Evolutionary conservation across 2,329 filamentous ascomycete species (phyloP).

Genomic region (Sclerotinia trifoliorum): DNA sequence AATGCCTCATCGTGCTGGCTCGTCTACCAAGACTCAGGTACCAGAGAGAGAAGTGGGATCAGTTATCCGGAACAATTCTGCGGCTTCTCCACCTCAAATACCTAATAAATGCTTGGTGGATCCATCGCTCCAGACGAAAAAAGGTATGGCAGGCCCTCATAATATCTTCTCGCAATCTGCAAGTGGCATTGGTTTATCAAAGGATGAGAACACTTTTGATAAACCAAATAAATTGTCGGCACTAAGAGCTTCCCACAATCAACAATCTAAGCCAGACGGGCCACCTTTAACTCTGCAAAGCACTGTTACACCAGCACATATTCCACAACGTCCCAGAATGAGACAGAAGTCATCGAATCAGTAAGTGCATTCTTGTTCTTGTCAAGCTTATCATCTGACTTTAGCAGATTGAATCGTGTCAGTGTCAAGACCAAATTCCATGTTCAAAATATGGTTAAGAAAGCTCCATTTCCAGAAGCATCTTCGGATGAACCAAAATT

Average conservation of each 20-base stretch:
- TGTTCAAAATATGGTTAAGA: not conserved
- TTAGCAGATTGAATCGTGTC: not conserved
- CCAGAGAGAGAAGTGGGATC: not conserved
- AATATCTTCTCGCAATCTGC: not conserved
- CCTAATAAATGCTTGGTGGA: not conserved
- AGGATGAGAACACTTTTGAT: not conserved
- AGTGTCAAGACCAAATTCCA: not conserved
- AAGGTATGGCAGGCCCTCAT: not conserved
- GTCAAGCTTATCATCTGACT: not conserved
- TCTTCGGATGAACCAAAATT: not conserved
- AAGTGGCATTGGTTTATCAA: not conserved
- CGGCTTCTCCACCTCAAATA: not conserved
- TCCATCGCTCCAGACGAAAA: not conserved
- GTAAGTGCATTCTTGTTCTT: not conserved
- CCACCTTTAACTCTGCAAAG: not conserved
- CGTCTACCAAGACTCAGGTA: not conserved
- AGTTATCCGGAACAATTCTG: not conserved
- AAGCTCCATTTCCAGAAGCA: conserved; percentile 6
- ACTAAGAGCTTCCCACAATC: not conserved
- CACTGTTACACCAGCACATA: not conserved
- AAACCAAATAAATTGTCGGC: not conserved
- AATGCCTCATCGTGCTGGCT: not conserved
- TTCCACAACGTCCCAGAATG: not conserved
- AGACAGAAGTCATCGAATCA: conserved; percentile 5
- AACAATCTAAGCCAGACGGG: not conserved